Base-by-base conservation (phyloP, 169 alveolate species). In the Babesia bigemina region DNA sequence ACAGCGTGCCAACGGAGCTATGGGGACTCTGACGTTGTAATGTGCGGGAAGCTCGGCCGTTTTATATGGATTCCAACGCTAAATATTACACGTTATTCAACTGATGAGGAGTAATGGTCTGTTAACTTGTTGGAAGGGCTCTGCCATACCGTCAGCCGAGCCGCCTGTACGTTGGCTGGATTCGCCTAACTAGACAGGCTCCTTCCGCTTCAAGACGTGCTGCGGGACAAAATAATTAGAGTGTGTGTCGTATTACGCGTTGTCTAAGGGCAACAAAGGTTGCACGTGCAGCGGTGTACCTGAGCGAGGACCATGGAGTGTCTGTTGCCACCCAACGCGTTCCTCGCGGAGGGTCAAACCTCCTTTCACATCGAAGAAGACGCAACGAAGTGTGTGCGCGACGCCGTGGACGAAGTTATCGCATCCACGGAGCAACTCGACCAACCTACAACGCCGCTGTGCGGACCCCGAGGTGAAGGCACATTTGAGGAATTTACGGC, bases 271-370 rank as follows among this genome's bases (percentile, higher is more conserved):
- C 42, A 17, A 12, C 13, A 39, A 9, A 36, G 70, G 50, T 42
- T 50, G 56, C 70, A 29, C 55, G 70, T 22, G 50, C 70, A 61
- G 56, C 53, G 33, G 36, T 61, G 74, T 65, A 65, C 74, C 63
- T 55, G n/a, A 14, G 11, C 62, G 17, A 47, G 57, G 62, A 65
- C 74, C n/a, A 65, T 65, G 74, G 74, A 65, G 57, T 49, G 63
- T 47, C 59, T 50, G 26, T 24, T 65, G 39, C 33, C 74, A 49
- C 74, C 56, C 19, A 50, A 61, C 45, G 70, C 56, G n/a, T 36
- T 61, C 28, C 12, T 12, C 28, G 70, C 13, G 55, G 70, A 50
- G 28, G 55, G 39, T 21, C 50, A 44, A 17, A 12, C n/a, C 12
- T 14, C 14, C 10, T 61, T 29, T 61, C n/a, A 50, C 36, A 29